Base-by-base conservation (phyloP, 2,329 filamentous ascomycete genomes). In the Cadophora luteo-olivacea region DNA sequence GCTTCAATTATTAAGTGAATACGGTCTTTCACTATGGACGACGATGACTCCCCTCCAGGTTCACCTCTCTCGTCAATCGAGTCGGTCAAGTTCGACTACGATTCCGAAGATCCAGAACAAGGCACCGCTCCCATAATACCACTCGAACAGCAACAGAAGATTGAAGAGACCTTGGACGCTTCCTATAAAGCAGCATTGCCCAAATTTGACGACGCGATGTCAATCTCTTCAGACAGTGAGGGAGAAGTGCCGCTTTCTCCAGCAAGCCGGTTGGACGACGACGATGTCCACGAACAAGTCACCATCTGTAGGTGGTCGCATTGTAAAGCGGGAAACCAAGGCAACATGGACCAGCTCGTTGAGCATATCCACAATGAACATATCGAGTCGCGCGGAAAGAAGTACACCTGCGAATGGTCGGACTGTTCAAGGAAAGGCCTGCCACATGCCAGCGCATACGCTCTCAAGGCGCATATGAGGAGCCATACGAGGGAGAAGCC, bases 401-500 rank as follows among this genome's bases (percentile, higher is more conserved):
- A 96, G 80, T 98, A 98, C 79, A 94, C 93, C n/a, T 99, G 96
- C 81, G 95, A 98, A 81, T 99, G 96, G 96, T 89, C 87, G 69
- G 95, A 95, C 73, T 99, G 96, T 79, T 86, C 85, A 64, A 84
- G 94, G 70, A 98, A 97, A 82, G 93, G 94, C 69, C 89, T 96
- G 80, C 90, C 93, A 22, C 96, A 99, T 81, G 95, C 95, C 0
- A 97, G 94, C 76, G 96, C 93, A 2, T 99, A 99, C 81, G 96
- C 96, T 4, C 83, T 99, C 72, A 94, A 97, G 79, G 96, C 96
- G 11, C 96, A 99, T 78, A 97, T 99, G 94, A 87, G 96, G 74
- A 97, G 94, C 78, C 96, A 99, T 79, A 99, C 96, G 1, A 88
- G 96, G 77, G 96, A 99, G 84, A 99, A 99, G 82, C 96, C 96